Evolutionary conservation across 371 early-diverging fungal genomes (phyloP), one percentile per base, ranked within the genome.

Genomic region (Funneliformis caledonium): DNA sequence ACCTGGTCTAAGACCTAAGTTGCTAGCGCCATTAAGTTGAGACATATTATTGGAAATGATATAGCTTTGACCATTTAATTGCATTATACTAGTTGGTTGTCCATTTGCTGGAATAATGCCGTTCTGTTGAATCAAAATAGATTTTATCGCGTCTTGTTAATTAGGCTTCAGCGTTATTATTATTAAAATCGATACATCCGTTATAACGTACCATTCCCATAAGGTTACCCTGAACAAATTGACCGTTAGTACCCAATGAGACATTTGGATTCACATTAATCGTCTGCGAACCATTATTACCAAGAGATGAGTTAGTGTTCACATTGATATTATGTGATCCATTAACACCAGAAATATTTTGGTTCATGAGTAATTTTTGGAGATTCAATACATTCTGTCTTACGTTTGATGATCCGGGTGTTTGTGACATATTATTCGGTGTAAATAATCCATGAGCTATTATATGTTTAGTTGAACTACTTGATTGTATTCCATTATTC

Each of bases 161-260:
- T 52, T 16, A 14, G 16, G 14, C 2, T n/a, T 52, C 16, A 4
- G 4, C 52, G 5, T 14, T 16, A 0, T 52, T 52, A 52, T 52
- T 3, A 16, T 52, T 52, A 52, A 52, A 12, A 4, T 52, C 16
- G 16, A 52, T 14, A 52, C 4, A 69, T 7, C 68, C 68, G 37
- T 22, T 16, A 26, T 12, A 19, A 43, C 69, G 69, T 69, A 69
- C 69, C 69, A 69, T 69, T 45, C 45, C 45, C 43, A 45, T 69
- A 5, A 33, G 31, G 19, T 19, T 31, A 37, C 31, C 67, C n/a
- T 43, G 14, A n/a, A 42, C 45, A 42, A 37, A 68, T 16, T 19
- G 16, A 43, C 70, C 70, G 43, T 69, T 69, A 7, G 47, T 22
- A 22, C 37, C 70, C 43, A 43, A 16, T 69, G 70, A 11, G 22